Evolutionary conservation across 768 basidiomycete genomes (phyloP).

Genomic region (Suillus sp.): DNA sequence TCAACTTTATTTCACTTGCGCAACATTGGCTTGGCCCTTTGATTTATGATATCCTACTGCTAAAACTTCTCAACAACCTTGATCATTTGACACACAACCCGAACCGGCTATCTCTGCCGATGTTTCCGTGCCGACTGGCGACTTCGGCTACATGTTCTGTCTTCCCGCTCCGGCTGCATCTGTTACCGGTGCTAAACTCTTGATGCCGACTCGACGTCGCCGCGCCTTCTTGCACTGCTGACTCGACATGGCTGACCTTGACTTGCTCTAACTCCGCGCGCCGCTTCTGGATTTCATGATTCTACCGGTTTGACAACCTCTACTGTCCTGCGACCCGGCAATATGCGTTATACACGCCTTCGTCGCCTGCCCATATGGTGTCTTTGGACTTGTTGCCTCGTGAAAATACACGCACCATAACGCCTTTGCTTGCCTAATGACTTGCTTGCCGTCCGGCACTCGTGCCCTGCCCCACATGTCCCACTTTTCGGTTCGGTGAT

Average conservation of each 20-base stretch:
- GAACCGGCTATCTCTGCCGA: not conserved
- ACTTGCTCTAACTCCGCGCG: not conserved
- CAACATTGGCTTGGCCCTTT: not conserved
- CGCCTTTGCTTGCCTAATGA: slow-evolving; percentile 8
- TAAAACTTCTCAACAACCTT: not conserved
- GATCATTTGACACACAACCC: not conserved
- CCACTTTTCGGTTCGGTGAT: slow-evolving; percentile 20
- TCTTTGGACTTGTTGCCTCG: slow-evolving; percentile 10
- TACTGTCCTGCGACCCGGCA: not conserved
- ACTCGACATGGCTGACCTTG: not conserved
- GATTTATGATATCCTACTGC: not conserved
- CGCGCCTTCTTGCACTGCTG: not conserved
- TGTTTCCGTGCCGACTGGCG: not conserved
- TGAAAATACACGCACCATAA: slow-evolving; percentile 14
- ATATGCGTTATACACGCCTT: slow-evolving; percentile 1
- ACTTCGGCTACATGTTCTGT: not conserved
- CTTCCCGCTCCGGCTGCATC: not conserved
- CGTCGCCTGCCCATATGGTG: slow-evolving; percentile 13
- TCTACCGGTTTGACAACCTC: slow-evolving; percentile 1
- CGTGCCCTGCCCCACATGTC: slow-evolving; percentile 2
- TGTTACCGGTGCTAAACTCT: not conserved
- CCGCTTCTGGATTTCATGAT: not conserved
- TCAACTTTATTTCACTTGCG: not conserved
- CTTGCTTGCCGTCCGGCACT: slow-evolving; percentile 4
- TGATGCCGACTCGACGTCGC: not conserved